Evolutionary conservation across 2,329 filamentous ascomycete species (phyloP), one percentile per base, ranked within the genome.

Genomic region (Ilyonectria robusta): DNA sequence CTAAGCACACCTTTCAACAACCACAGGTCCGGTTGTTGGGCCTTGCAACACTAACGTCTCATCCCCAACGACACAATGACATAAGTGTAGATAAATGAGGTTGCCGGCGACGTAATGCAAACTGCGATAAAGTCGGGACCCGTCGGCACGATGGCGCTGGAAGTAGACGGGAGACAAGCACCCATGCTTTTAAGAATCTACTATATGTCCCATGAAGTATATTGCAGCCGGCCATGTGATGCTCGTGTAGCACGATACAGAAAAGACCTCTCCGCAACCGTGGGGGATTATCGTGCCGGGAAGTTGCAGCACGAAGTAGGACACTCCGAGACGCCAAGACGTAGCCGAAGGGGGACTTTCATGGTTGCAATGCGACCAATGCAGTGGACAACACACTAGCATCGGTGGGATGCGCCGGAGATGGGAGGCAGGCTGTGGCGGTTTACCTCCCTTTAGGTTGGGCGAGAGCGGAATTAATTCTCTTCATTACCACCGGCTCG

Each of bases 401-500:
- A 31, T 35, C 48, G 51, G 33, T 55, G 35, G 33, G 51, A 58
- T 53, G 62, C 50, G 33, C 53, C 61, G 37, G 29, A 58, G 51
- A 21, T 60, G 54, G 31, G 55, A 63, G 26, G 23, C 21, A 23
- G 31, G 23, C 60, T 59, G 57, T 68, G 65, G 69, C 63, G 55
- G 67, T 48, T 53, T 56, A 64, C 21, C 54, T 63, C 57, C 44
- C 50, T 54, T 51, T 69, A 65, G 53, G 23, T 59, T 56, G 46
- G 37, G 6, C 19, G 37, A 51, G 61, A 53, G 61, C 54, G 62
- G 65, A 61, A 70, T 71, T 67, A 40, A 8, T 47, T 59, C 53
- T 60, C 50, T 42, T 40, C 44, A 58, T 62, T 64, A 53, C 48
- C 40, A 59, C 63, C 62, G 40, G 53, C 54, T 55, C 46, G 26